These are phyloP conservation scores for Trichoderma virens DNA, from an alignment of 495 filamentous ascomycete species.

Conservation along the genomic window DNA sequence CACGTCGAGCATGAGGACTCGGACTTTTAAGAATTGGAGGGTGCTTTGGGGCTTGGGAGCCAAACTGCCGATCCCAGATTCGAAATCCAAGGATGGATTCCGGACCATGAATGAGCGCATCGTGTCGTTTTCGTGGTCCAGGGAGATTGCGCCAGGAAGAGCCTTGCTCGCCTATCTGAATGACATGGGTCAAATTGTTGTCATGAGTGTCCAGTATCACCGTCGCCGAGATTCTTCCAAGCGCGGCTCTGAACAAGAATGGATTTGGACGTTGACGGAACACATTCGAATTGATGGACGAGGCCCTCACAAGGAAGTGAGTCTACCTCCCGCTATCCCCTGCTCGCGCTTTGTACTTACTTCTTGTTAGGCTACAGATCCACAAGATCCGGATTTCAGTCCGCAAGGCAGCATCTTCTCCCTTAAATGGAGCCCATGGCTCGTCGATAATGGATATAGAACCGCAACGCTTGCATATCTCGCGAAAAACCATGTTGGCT, in stretches of 20 bases:
- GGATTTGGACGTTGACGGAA: constrained; percentile 35
- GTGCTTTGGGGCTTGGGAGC: constrained; percentile 41
- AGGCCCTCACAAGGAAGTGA: constrained; percentile 29
- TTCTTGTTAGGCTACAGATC: constrained; percentile 14
- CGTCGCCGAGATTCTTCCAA: background rate
- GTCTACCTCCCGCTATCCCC: constrained; percentile 19
- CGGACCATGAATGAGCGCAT: constrained; percentile 27
- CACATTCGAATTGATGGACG: constrained; percentile 31
- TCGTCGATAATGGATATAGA: constrained; percentile 19
- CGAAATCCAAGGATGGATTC: constrained; percentile 21
- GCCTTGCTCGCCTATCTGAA: constrained; percentile 37
- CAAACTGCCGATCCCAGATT: constrained; percentile 34
- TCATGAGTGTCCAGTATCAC: constrained; percentile 33
- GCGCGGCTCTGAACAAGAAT: background rate
- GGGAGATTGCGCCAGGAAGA: constrained; percentile 27
- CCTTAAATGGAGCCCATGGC: constrained; percentile 38
- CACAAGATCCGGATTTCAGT: constrained; percentile 30
- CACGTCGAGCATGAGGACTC: constrained; percentile 21
- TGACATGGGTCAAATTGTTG: constrained; percentile 32
- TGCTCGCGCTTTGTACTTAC: constrained; percentile 11
- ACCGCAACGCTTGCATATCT: constrained; percentile 33
- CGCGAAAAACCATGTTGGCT: constrained; percentile 37
- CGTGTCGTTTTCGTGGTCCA: constrained; percentile 36
- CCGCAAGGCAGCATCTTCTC: constrained; percentile 37
- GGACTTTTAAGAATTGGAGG: constrained; percentile 21